A percentile compares a stretch with the other conserved stretches of the same genome.
Conservation (phyloP, 768 basidiomycete genomes). For the Vararia minispora region DNA sequence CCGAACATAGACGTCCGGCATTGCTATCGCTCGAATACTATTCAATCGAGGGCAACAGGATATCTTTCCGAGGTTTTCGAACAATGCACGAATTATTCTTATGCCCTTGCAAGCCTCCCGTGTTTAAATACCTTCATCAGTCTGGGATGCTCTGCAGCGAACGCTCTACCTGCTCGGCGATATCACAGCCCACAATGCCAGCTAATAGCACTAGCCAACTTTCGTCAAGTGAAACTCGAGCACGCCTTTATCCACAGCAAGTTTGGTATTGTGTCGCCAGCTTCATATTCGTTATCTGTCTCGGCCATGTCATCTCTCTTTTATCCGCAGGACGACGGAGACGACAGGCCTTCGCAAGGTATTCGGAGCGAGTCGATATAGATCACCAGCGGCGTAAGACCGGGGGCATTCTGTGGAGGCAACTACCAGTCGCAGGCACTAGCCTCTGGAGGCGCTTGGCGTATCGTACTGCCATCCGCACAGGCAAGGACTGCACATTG, state of each 20-base stretch:
- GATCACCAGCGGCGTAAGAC: background rate
- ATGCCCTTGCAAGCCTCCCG: no score
- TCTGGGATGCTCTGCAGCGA: no score
- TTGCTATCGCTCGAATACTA: no score
- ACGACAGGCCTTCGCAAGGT: slow-evolving; percentile 10
- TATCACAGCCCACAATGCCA: no score
- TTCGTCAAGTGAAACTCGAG: no score
- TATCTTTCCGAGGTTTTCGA: no score
- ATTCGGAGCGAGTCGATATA: background rate
- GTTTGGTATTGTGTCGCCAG: slow-evolving; percentile 31
- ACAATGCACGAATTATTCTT: no score
- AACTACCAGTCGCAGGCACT: slow-evolving; percentile 16
- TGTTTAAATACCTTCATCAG: no score
- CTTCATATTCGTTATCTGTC: slow-evolving; percentile 29
- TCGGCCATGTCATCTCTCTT: slow-evolving; percentile 23
- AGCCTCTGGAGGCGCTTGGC: slow-evolving; percentile 21
- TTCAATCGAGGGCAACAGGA: no score
- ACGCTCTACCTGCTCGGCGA: no score
- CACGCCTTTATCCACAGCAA: slow-evolving; percentile 34
- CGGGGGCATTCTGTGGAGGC: slow-evolving; percentile 12
- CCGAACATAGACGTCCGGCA: no score
- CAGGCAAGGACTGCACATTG: slow-evolving; percentile 22
- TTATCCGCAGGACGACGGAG: slow-evolving; percentile 4
- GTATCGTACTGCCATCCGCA: slow-evolving; percentile 21
- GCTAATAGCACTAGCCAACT: no score